These are phyloP conservation scores for Ceratocystis ficicola DNA, from an alignment of 2,329 filamentous ascomycete species.

Conservation along the genomic window DNA sequence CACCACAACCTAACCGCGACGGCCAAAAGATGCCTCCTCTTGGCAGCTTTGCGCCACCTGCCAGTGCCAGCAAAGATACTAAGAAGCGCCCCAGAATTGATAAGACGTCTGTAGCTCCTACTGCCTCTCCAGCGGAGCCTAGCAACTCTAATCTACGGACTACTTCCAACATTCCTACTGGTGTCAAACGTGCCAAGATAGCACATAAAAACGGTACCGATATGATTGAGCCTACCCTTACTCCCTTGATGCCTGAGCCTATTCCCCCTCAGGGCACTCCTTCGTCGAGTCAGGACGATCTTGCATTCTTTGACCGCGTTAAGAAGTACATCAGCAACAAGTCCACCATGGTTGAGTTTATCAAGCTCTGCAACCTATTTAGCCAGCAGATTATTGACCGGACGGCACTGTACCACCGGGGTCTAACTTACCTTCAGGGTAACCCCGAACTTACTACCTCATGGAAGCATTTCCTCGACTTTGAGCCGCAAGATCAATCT, in stretches of 20 bases:
- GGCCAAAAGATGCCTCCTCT: constrained; percentile 79
- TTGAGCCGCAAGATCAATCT: constrained; percentile 62
- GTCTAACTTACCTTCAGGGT: constrained; percentile 71
- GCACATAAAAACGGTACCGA: constrained; percentile 53
- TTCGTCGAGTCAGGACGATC: constrained; percentile 69
- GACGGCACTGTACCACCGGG: constrained; percentile 69
- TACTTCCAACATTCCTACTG: constrained; percentile 15
- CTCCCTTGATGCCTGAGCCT: constrained; percentile 77
- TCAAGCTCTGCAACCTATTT: constrained; percentile 94
- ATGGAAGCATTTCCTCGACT: constrained; percentile 74
- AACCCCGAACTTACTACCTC: constrained; percentile 80
- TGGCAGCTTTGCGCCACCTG: constrained; percentile 78
- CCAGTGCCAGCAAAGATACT: constrained; percentile 73
- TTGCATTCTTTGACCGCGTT: constrained; percentile 87
- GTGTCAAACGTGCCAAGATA: constrained; percentile 57
- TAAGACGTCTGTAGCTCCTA: constrained; percentile 38
- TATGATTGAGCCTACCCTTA: constrained; percentile 71
- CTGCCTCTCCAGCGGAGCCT: constrained; percentile 16
- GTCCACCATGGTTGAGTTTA: constrained; percentile 83
- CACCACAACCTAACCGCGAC: constrained; percentile 45
- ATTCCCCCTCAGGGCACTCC: constrained; percentile 62
- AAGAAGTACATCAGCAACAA: constrained; percentile 95
- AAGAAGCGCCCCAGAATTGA: constrained; percentile 69
- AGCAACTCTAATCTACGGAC: constrained; percentile 18
- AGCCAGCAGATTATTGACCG: constrained; percentile 86